Conservation (phyloP, 1,139 yeast species). For the Protomyces lactucae-debilis region DNA sequence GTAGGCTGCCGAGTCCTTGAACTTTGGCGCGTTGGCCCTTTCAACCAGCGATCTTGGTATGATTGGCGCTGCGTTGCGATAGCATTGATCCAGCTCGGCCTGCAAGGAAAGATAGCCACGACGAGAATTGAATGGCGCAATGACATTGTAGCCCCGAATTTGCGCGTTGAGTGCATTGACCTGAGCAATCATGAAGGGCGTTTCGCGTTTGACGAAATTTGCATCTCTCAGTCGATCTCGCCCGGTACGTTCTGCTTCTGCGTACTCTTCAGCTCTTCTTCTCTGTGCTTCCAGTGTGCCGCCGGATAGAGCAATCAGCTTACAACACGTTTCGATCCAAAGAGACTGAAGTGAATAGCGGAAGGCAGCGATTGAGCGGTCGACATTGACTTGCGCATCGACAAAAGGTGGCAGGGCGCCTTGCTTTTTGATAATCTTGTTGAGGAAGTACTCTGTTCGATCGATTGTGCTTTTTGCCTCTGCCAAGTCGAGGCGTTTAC, state of each 20-base stretch:
- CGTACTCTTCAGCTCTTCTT: slow-evolving; percentile 29
- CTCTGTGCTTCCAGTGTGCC: slow-evolving; percentile 51
- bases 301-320: slow-evolving; percentile 18
- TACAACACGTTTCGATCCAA: slow-evolving; percentile 14
- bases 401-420: slow-evolving; percentile 84
- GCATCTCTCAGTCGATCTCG: slow-evolving; percentile 21
- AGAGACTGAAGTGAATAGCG: slow-evolving; percentile 6
- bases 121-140: slow-evolving; percentile 71
- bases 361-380: slow-evolving; percentile 11
- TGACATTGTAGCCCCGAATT: slow-evolving; percentile 67
- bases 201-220: slow-evolving; percentile 44
- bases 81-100: slow-evolving; percentile 48
- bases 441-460: slow-evolving; percentile 51
- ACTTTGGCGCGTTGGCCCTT: slow-evolving; percentile 19
- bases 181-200: slow-evolving; percentile 45
- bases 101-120: slow-evolving; percentile 55
- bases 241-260: slow-evolving; percentile 2
- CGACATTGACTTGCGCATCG: slow-evolving; percentile 51
- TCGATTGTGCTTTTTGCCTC: slow-evolving; percentile 20
- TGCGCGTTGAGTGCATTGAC: slow-evolving; percentile 51
- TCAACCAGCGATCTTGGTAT: slow-evolving; percentile 4
- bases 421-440: slow-evolving; percentile 65
- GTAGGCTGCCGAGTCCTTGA: slow-evolving; percentile 12
- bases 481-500: slow-evolving; percentile 13
- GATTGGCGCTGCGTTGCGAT: slow-evolving; percentile 36